Conservation (phyloP, 148 eudicot genomes). For the Camellia japonica region DNA sequence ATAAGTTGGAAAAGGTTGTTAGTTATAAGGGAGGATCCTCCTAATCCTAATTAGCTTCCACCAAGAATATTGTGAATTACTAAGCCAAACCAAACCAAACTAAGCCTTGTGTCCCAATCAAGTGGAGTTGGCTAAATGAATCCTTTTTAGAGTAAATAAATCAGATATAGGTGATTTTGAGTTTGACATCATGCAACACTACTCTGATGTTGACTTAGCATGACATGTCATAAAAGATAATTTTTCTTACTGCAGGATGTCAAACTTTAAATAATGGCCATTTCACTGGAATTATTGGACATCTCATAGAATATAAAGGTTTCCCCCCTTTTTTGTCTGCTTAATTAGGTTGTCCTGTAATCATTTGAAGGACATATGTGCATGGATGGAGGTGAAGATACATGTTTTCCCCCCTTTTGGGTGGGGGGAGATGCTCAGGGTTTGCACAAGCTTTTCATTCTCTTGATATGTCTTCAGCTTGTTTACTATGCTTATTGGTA, state of each 20-base stretch:
- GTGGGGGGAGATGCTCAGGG: background rate
- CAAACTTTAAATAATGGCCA: background rate
- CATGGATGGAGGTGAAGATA: background rate
- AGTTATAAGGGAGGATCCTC: background rate
- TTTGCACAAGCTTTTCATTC: background rate
- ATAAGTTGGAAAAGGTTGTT: background rate
- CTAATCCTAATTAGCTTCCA: background rate
- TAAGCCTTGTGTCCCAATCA: no score
- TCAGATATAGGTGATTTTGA: background rate
- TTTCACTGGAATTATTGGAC: background rate
- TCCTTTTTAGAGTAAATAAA: background rate
- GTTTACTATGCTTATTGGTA: background rate
- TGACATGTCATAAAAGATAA: background rate
- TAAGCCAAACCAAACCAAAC: no score
- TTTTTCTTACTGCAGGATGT: background rate
- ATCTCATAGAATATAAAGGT: no score
- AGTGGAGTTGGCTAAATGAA: no score
- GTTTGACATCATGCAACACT: background rate
- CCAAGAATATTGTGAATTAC: background rate
- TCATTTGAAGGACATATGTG: background rate
- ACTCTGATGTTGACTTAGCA: background rate
- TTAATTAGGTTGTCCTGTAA: background rate
- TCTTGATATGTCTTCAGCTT: background rate
- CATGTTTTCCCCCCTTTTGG: background rate
- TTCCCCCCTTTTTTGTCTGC: background rate